Conservation (phyloP, 2,329 filamentous ascomycete genomes). For the Clarireedia homoeocarpa region DNA sequence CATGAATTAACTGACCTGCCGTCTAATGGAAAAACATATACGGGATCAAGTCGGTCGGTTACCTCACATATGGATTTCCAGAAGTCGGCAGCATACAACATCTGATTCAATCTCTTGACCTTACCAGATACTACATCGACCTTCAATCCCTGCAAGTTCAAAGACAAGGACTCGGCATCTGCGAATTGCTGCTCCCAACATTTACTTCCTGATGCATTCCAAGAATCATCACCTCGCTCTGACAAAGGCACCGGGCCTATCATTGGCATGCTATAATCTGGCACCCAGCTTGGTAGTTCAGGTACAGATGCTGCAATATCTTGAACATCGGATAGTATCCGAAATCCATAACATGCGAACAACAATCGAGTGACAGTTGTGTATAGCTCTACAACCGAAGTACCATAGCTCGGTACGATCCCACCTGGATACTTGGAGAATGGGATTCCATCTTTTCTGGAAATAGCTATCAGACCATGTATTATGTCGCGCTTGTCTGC, state of each 20-base stretch:
- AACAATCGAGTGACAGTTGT: background rate
- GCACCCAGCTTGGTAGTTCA: slow-evolving; percentile 1
- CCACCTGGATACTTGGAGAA: background rate
- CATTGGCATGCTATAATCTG: background rate
- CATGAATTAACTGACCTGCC: background rate
- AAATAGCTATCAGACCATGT: background rate
- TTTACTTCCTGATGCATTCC: background rate
- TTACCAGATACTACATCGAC: background rate
- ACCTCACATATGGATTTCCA: background rate
- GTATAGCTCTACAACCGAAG: background rate
- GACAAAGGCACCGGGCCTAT: background rate
- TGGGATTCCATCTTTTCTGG: background rate
- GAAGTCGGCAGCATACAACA: background rate
- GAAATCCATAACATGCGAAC: slow-evolving; percentile 1
- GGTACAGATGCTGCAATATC: background rate
- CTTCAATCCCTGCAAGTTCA: background rate
- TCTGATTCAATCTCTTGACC: background rate
- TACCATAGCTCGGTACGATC: background rate
- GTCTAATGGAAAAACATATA: background rate
- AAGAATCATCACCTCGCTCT: slow-evolving; percentile 1
- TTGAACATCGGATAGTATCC: background rate
- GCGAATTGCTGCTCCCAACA: background rate
- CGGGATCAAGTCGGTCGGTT: background rate
- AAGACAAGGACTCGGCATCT: background rate
- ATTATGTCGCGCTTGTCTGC: slow-evolving; percentile 3